phyloP scores from a whole-genome alignment of 1,284 basidiomycete genomes.

The Fomitopsis palustris region DNA sequence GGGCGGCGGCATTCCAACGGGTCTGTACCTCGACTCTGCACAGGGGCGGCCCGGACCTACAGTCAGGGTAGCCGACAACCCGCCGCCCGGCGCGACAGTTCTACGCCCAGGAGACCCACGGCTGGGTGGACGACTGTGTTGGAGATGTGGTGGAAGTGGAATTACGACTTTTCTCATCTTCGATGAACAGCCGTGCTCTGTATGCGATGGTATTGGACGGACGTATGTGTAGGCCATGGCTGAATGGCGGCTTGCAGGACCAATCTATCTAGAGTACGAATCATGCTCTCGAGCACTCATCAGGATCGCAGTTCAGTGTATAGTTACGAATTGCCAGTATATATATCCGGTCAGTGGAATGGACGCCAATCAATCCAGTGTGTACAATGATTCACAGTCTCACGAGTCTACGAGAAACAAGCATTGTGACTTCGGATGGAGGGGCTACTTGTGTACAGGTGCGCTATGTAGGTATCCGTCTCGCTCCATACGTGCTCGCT shows the following conservation, averaged over 20 bases:
- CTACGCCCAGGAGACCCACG: slow-evolving; percentile 65
- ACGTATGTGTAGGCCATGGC: slow-evolving; percentile 24
- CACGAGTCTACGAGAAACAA: too few relatives aligned
- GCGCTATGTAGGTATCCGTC: too few relatives aligned
- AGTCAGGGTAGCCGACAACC: slow-evolving; percentile 7
- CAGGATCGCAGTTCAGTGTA: too few relatives aligned
- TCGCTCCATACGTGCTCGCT: too few relatives aligned
- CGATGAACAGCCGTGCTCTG: slow-evolving; percentile 43
- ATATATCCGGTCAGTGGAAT: too few relatives aligned
- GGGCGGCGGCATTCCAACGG: slow-evolving; percentile 21
- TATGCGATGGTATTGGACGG: slow-evolving; percentile 62
- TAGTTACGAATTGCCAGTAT: too few relatives aligned
- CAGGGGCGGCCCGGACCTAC: slow-evolving; percentile 13
- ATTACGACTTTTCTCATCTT: slow-evolving; percentile 50
- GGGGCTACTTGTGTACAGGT: too few relatives aligned
- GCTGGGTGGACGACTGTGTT: slow-evolving; percentile 63
- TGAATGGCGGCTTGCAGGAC: background rate
- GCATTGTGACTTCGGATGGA: too few relatives aligned
- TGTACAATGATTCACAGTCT: too few relatives aligned
- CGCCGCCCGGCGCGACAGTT: slow-evolving; percentile 43
- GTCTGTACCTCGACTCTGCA: slow-evolving; percentile 20
- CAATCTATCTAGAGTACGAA: background rate
- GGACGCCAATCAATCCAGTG: too few relatives aligned
- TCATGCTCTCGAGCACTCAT: too few relatives aligned
- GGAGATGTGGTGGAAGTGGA: slow-evolving; percentile 61